Evolutionary conservation across 2,329 filamentous ascomycete species (phyloP).

Genomic region (Pseudopithomyces chartarum): DNA sequence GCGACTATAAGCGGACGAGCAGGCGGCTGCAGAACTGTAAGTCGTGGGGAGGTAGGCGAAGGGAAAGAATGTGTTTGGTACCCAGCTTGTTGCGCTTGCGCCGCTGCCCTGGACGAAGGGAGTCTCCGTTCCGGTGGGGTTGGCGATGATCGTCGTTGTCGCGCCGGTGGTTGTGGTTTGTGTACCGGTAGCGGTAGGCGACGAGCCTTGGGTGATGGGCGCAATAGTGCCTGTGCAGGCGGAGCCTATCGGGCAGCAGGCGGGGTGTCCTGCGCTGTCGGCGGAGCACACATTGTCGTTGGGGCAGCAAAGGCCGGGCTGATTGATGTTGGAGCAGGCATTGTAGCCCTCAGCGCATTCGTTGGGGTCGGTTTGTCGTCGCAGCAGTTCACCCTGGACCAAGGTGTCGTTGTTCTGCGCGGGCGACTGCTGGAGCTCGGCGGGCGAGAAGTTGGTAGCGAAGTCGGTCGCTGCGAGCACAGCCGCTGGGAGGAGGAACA

Average conservation of each 20-base stretch:
- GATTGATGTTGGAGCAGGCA: constrained; percentile 58
- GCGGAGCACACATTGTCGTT: constrained; percentile 59
- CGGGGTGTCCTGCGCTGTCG: constrained; percentile 62
- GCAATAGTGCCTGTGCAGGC: constrained; percentile 62
- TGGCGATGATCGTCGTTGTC: constrained; percentile 26
- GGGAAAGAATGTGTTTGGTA: constrained; percentile 57
- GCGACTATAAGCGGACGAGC: constrained; percentile 59
- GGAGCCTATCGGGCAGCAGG: constrained; percentile 64
- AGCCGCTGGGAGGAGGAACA: constrained; percentile 35
- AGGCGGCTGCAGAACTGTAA: constrained; percentile 57
- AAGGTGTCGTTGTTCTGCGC: constrained; percentile 32
- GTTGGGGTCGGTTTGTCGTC: constrained; percentile 38
- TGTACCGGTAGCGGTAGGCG: constrained; percentile 3
- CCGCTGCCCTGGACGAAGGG: constrained; percentile 29
- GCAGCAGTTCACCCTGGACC: constrained; percentile 34
- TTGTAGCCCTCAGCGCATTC: constrained; percentile 59
- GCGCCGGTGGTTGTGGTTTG: constrained; percentile 9
- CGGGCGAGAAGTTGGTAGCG: constrained; percentile 38
- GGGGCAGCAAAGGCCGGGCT: constrained; percentile 61
- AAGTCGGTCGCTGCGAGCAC: constrained; percentile 33
- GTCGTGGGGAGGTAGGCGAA: constrained; percentile 60
- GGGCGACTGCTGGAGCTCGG: constrained; percentile 25
- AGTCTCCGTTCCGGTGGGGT: constrained; percentile 11
- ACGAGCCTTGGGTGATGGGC: constrained; percentile 13
- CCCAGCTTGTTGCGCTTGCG: constrained; percentile 38